Conservation (phyloP, 2,329 filamentous ascomycete species). For the Leptographium procerum region DNA sequence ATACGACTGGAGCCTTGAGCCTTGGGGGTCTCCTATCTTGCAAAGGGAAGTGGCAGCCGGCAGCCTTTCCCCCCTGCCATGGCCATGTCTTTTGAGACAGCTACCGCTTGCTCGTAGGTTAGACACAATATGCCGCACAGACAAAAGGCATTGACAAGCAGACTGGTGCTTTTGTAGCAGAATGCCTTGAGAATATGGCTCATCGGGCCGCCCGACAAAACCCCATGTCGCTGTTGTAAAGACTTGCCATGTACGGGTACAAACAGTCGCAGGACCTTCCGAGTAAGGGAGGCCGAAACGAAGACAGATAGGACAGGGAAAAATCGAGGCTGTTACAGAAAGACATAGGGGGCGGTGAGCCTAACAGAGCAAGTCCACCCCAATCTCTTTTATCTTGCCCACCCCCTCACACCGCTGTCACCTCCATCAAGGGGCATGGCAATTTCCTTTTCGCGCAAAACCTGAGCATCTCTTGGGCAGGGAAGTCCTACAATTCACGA, state of each 20-base stretch:
- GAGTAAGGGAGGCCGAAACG: neutral
- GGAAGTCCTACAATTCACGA: no score
- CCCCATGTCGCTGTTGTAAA: neutral
- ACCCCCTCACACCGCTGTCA: conserved; percentile 1
- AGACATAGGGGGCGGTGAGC: neutral
- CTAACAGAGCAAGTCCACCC: neutral
- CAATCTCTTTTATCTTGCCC: neutral
- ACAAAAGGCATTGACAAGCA: neutral
- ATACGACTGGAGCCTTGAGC: neutral
- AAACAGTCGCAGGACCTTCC: neutral
- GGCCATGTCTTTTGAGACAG: no score
- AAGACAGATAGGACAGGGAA: neutral
- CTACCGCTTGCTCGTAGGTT: no score
- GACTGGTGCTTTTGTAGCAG: neutral
- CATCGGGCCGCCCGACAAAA: neutral
- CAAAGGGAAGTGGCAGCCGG: no score
- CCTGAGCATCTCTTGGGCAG: no score
- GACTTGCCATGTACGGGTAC: no score
- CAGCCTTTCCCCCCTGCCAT: no score
- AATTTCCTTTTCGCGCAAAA: neutral
- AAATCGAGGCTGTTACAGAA: neutral
- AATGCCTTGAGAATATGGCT: neutral
- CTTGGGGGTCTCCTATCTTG: neutral
- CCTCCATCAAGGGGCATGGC: neutral
- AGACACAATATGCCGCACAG: no score